Evolutionary conservation across 1,284 basidiomycete species (phyloP), one percentile per base, ranked within the genome.

Genomic region (Kwoniella shivajii): DNA sequence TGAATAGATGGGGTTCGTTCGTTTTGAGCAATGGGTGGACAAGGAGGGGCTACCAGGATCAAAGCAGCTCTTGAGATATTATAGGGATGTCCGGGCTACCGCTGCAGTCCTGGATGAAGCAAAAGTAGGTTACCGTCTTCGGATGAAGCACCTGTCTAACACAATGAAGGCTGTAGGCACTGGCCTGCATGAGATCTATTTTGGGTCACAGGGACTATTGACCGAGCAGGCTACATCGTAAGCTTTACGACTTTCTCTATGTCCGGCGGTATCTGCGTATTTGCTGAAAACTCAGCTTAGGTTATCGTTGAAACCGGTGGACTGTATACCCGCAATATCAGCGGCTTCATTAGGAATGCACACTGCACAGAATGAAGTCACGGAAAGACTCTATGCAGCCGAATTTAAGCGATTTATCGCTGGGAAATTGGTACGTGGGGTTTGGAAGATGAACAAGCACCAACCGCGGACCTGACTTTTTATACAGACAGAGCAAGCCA

Each of bases 321-420:
- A 45, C 7, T 53, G 44, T 34, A 30, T 46, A 10, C 31, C 52
- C 3, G 43, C 41, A 18, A 14, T 63, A 6, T 14, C 22, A 1
- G 54, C 51, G 0, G 53, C 56, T 2, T 46, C 53, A 3, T 43
- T 60, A 14, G 49, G 56, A 1, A 54, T 60, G 33, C 47, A 48
- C 27, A 34, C 49, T 5, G 53, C 56, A 2, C 52, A 60, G 39
- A 41, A 44, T 3, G 48, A 49, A 16, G 65, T 49, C 6, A 46
- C 59, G 11, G 53, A 60, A n/a, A 52, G 50, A 26, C 43, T 66
- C 22, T 64, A 60, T 31, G 53, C 54, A 3, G 30, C 45, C 14
- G 65, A 62, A 48, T 64, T 64, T 38, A 61, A 56, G 42, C 26
- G 52, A 26, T 64, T 64, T 36, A 54, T 66, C 13, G 49, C 59